Evolutionary conservation across 2,329 filamentous ascomycete genomes (phyloP).

Genomic region (Beauveria scarabaeidicola): DNA sequence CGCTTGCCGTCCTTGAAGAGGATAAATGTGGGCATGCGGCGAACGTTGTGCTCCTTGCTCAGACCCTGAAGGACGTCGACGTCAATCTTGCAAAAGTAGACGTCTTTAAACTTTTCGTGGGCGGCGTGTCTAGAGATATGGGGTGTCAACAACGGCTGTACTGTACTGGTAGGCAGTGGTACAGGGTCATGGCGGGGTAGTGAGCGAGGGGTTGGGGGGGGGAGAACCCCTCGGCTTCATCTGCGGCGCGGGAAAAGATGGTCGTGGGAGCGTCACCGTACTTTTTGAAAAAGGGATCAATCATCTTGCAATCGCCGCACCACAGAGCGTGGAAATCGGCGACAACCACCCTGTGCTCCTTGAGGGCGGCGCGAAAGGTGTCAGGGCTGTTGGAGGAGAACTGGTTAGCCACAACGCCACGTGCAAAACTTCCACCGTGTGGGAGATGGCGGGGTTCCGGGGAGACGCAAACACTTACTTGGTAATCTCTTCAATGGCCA

Average conservation of each 20-base stretch:
- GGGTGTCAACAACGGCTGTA: background rate
- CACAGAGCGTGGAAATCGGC: constrained; percentile 78
- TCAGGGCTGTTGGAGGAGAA: background rate
- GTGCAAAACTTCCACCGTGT: no score
- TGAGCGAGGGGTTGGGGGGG: background rate
- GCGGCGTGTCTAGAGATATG: constrained; percentile 3
- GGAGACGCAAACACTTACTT: background rate
- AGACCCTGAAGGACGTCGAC: constrained; percentile 70
- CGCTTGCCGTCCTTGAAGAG: constrained; percentile 71
- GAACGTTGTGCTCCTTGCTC: constrained; percentile 64
- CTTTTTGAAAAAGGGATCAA: constrained; percentile 56
- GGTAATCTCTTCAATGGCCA: constrained; percentile 11
- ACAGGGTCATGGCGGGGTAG: constrained; percentile 5
- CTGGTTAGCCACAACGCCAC: background rate
- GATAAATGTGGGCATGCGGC: constrained; percentile 82
- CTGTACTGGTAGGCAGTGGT: background rate
- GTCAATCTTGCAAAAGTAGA: constrained; percentile 77
- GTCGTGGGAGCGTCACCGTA: background rate
- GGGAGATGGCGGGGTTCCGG: background rate
- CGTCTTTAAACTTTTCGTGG: constrained; percentile 44
- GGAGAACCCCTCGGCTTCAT: background rate
- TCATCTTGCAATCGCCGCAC: constrained; percentile 87
- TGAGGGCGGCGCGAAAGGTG: constrained; percentile 11
- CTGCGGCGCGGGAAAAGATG: background rate
- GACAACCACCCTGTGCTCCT: constrained; percentile 49